Conservation (phyloP, 176 grass and related monocot genomes). For the Carex myosuroides region DNA sequence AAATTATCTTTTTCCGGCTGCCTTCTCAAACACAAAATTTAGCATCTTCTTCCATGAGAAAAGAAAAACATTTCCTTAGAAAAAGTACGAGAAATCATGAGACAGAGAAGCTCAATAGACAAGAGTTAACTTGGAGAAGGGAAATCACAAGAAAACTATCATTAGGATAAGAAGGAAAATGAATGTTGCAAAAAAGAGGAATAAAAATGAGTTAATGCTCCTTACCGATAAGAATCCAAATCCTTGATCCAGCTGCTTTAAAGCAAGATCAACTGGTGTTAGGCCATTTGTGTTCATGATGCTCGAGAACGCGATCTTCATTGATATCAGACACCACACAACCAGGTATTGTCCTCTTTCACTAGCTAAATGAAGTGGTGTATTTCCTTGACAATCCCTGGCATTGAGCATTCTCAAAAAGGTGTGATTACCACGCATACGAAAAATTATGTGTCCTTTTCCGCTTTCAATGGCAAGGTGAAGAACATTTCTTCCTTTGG, state of each 20-base stretch:
- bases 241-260: constrained; percentile 32
- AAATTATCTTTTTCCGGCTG: no score
- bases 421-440: constrained; percentile 21
- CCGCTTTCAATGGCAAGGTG: constrained; percentile 45
- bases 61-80: no score
- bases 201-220: not conserved
- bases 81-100: no score
- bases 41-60: no score
- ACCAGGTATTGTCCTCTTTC: constrained; percentile 29
- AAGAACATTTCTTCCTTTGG: constrained; percentile 55
- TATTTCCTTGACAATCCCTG: constrained; percentile 68
- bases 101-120: no score
- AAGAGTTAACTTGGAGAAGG: no score
- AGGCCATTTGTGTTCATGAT: constrained; percentile 57
- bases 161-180: no score
- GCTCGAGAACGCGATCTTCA: constrained; percentile 29
- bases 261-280: constrained; percentile 63
- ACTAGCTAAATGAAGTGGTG: constrained; percentile 63
- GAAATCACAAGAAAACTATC: no score
- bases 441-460: constrained; percentile 33
- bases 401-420: constrained; percentile 50
- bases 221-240: constrained; percentile 43
- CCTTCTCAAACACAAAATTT: no score
- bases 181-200: no score
- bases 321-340: constrained; percentile 47